Conservation (phyloP, 192 early-diverging fungal genomes). For the Chytriomyces sp. region DNA sequence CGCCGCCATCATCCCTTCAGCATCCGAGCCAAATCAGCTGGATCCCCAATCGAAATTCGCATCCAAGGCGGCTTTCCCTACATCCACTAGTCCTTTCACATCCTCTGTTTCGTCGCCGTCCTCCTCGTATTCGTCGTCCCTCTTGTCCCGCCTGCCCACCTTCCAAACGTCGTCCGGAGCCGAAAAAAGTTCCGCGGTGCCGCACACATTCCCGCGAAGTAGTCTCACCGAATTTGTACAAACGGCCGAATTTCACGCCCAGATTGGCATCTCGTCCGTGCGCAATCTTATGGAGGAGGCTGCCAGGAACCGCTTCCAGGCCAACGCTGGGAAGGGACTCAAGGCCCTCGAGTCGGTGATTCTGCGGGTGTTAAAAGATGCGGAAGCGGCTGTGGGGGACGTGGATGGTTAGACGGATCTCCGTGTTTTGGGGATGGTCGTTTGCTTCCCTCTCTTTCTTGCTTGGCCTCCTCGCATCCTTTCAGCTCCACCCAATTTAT, state of each 20-base stretch:
- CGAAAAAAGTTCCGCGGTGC: background rate
- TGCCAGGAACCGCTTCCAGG: conserved; percentile 81
- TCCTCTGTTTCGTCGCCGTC: background rate
- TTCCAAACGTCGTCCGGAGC: conserved; percentile 44
- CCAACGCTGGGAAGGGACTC: conserved; percentile 85
- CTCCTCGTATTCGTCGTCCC: background rate
- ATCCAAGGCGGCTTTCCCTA: background rate
- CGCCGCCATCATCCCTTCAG: background rate
- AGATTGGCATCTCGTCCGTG: conserved; percentile 58
- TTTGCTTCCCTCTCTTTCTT: too few relatives aligned
- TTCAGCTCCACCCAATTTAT: too few relatives aligned
- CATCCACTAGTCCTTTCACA: background rate
- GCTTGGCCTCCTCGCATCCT: too few relatives aligned
- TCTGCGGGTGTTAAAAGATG: conserved; percentile 52
- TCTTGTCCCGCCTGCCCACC: background rate
- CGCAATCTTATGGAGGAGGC: conserved; percentile 79
- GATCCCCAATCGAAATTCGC: background rate
- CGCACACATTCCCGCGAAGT: conserved; percentile 8
- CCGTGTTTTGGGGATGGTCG: background rate
- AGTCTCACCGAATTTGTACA: conserved; percentile 66
- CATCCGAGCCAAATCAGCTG: background rate
- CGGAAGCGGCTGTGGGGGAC: conserved; percentile 26
- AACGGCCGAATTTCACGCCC: conserved; percentile 79
- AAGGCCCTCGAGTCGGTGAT: conserved; percentile 85
- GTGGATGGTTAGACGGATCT: conserved; percentile 1